Conservation (phyloP, 805 yeast genomes). For the Saccharomycopsis fermentans region DNA sequence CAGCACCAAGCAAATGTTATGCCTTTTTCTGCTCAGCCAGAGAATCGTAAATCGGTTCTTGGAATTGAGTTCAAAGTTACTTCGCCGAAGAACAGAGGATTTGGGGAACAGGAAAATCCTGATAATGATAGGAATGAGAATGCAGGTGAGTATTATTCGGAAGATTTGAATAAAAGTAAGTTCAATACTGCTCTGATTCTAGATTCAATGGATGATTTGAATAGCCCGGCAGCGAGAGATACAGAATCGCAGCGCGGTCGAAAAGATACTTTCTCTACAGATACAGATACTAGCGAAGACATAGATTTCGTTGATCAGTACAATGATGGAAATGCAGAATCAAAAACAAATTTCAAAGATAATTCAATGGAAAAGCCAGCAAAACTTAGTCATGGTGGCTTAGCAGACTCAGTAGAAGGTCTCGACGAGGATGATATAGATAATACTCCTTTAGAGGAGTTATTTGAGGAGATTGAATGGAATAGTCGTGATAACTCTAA, state of each 20-base stretch:
- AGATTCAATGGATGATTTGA: conserved; percentile 9
- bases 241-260: neutral
- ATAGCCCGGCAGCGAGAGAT: neutral
- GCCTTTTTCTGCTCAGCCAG: neutral
- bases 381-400: neutral
- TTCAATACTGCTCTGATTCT: neutral
- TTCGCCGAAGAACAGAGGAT: conserved; percentile 15
- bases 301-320: conserved; percentile 13
- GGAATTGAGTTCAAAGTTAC: conserved; percentile 14
- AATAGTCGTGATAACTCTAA: conserved; percentile 53
- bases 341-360: conserved; percentile 12
- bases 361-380: conserved; percentile 7
- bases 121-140: conserved; percentile 15
- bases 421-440: conserved; percentile 7
- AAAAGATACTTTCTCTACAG: neutral
- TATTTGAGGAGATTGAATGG: conserved; percentile 76
- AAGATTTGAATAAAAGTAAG: neutral
- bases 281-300: conserved; percentile 14
- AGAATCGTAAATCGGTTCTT: conserved; percentile 12
- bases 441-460: conserved; percentile 41
- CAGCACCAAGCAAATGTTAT: neutral
- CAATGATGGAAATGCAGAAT: neutral
- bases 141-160: conserved; percentile 16
- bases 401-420: neutral
- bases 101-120: conserved; percentile 8